A percentile compares a stretch with the other conserved stretches of the same genome.
Evolutionary conservation across 2,329 filamentous ascomycete species (phyloP).

Genomic region (Coniella vitis): DNA sequence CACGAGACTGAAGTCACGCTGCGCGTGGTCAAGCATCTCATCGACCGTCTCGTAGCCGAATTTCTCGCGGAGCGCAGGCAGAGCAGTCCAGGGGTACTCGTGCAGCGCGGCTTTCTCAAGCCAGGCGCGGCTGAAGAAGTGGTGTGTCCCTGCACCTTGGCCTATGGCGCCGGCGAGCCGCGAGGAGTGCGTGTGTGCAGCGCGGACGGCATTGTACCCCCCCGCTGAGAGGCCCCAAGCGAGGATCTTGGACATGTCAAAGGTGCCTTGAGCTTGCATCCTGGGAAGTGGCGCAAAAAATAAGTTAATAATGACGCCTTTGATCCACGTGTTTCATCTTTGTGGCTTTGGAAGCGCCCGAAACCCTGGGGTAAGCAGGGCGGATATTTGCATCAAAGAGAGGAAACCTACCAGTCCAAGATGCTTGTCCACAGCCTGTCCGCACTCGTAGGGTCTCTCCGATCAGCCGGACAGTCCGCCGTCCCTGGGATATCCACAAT

Average conservation of each 20-base stretch:
- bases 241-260: conserved; percentile 50
- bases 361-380: background rate
- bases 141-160: conserved; percentile 57
- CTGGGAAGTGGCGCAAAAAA: background rate
- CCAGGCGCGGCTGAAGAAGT: conserved; percentile 55
- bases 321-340: too few species aligned
- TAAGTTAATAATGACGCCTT: background rate
- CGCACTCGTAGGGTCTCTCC: conserved; percentile 49
- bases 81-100: conserved; percentile 56
- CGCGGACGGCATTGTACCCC: conserved; percentile 61
- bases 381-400: conserved; percentile 35
- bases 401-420: conserved; percentile 41
- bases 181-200: conserved; percentile 59
- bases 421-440: conserved; percentile 59
- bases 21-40: conserved; percentile 47
- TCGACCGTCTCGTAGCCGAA: conserved; percentile 52
- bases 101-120: conserved; percentile 55
- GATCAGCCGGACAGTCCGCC: conserved; percentile 59
- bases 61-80: conserved; percentile 52
- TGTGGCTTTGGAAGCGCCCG: too few species aligned
- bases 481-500: conserved; percentile 61
- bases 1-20: conserved; percentile 56
- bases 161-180: conserved; percentile 50
- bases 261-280: conserved; percentile 37
- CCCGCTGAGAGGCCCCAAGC: conserved; percentile 61